Evolutionary conservation across 805 yeast genomes (phyloP).

Genomic region (Ogataea trehaloabstinens): DNA sequence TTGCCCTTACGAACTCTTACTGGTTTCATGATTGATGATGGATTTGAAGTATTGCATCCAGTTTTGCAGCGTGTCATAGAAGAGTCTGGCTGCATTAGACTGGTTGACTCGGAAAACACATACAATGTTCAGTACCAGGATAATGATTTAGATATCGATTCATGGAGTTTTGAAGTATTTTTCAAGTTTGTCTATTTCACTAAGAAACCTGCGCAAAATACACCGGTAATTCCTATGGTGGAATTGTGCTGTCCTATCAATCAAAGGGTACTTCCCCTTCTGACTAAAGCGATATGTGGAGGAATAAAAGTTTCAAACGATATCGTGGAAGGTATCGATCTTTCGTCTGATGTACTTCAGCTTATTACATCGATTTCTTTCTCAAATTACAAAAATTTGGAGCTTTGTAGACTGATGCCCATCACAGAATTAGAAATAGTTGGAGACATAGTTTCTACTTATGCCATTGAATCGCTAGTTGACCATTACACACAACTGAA

Average conservation of each 20-base stretch:
- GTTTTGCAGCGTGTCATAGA: background rate
- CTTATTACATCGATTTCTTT: background rate
- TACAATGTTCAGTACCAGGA: background rate
- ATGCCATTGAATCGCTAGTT: background rate
- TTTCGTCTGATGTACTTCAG: background rate
- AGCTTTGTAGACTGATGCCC: background rate
- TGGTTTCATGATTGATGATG: background rate
- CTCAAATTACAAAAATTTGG: background rate
- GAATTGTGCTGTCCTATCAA: background rate
- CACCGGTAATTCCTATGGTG: background rate
- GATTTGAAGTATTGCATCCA: background rate
- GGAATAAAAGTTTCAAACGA: background rate
- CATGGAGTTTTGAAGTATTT: background rate
- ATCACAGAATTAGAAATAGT: slow-evolving; percentile 6
- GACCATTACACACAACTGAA: background rate
- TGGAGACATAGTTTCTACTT: slow-evolving; percentile 3
- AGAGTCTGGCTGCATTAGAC: background rate
- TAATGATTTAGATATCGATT: background rate
- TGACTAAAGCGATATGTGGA: background rate
- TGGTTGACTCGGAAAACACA: background rate
- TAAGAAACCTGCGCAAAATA: background rate
- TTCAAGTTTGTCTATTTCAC: background rate
- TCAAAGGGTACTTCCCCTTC: background rate
- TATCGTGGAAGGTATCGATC: background rate
- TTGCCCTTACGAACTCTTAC: background rate